A percentile compares a stretch with the other conserved stretches of the same genome.
Evolutionary conservation across 345 rosid species (phyloP).

Genomic region (Bruguiera parviflora): DNA sequence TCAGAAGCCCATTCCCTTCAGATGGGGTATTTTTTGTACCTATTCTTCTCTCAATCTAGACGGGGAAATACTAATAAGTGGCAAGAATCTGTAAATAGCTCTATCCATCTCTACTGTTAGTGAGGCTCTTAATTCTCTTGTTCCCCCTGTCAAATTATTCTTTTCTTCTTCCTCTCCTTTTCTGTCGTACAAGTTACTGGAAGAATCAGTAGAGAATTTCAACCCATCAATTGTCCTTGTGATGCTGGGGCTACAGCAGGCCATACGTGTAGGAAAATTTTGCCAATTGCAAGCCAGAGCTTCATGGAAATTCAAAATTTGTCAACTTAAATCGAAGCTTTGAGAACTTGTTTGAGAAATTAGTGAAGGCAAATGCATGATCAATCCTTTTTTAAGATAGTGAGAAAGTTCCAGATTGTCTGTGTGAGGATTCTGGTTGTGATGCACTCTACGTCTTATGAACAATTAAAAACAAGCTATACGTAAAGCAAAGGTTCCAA

Average conservation of each 20-base stretch:
- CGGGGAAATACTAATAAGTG: not conserved
- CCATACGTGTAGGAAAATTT: slow-evolving; percentile 5
- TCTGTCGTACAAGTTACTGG: slow-evolving; percentile 8
- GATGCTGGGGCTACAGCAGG: slow-evolving; percentile 4
- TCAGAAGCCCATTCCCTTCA: slow-evolving; percentile 51
- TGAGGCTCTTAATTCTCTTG: slow-evolving; percentile 19
- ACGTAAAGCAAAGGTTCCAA: slow-evolving; percentile 8
- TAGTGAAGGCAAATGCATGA: slow-evolving; percentile 6
- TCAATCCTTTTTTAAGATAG: not conserved
- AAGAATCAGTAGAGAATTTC: slow-evolving; percentile 5
- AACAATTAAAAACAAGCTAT: slow-evolving; percentile 9
- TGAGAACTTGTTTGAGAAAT: not conserved
- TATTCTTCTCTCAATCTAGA: not conserved
- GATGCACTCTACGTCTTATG: not conserved
- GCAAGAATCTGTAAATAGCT: slow-evolving; percentile 3
- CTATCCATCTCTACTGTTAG: slow-evolving; percentile 9
- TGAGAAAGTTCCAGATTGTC: not conserved
- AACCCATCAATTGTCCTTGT: slow-evolving; percentile 3
- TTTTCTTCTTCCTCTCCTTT: not conserved
- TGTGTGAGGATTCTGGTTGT: slow-evolving; percentile 7
- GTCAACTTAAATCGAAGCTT: not conserved
- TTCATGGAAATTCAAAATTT: not conserved
- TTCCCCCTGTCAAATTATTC: slow-evolving; percentile 1
- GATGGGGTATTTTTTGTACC: slow-evolving; percentile 38
- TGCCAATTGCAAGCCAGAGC: slow-evolving; percentile 1